Base-by-base conservation (phyloP, 1,284 basidiomycete species). In the Malassezia japonica region DNA sequence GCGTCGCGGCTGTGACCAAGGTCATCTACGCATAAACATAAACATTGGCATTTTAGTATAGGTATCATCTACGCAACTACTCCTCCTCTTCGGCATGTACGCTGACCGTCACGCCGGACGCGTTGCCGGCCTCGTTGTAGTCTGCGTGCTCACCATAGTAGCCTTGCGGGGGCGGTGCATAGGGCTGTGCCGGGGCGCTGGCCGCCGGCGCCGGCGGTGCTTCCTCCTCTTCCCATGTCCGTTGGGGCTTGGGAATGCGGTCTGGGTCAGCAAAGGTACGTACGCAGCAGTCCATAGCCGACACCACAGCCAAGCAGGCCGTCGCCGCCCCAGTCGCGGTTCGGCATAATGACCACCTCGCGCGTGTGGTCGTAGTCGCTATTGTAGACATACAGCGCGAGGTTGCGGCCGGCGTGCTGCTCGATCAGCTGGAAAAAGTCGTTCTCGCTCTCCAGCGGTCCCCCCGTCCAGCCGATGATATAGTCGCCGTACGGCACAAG, bases 361-460 rank as follows among this genome's bases (percentile, higher is more conserved):
- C 73, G 57, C 7, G 73, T 75, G 15, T 74, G 70, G 45, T 98
- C 90, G 66, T 95, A 92, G 75, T 96, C 92, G 61, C 88, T 84
- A 36, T 90, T 95, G 75, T 96, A 96, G 6, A 96, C 91, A 70
- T 92, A 96, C 23, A 96, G 83, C 34, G 88, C 79, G 32, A 96
- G 75, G 6, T 91, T 87, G 73, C 88, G 90, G 66, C 95, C 91
- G 46, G 87, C 80, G 74, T 96, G 89, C 34, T 84, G 81, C 77
- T 96, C 94, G 25, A 98, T 87, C 2, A 98, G 78, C 58, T 94
- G 87, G 74, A 96, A 96, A 67, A 98, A 96, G 70, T 96, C 91
- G 56, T 85, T 85, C 74, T 98, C 92, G n/a, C 86, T 83, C n/a
- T 63, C 52, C 15, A 68, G 49, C 1, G 87, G 84, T 5, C 92